A percentile compares a stretch with the other conserved stretches of the same genome.
These are phyloP conservation scores for Oryza meridionalis DNA, from an alignment of 176 grass and related monocot genomes.

Conservation along the genomic window DNA sequence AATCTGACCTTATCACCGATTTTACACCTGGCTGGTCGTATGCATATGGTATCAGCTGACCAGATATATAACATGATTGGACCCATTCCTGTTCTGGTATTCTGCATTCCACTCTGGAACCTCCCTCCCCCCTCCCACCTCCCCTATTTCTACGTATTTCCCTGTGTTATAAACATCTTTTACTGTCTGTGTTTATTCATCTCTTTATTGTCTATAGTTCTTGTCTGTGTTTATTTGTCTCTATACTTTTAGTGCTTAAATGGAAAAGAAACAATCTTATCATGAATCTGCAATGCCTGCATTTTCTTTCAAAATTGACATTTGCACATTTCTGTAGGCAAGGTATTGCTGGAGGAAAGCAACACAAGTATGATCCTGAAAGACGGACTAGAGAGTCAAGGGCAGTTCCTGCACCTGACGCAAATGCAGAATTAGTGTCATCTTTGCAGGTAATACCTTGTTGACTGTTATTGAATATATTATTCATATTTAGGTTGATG, in stretches of 20 bases:
- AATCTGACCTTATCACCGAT: background rate
- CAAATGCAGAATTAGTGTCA: slow-evolving; percentile 92
- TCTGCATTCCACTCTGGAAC: background rate
- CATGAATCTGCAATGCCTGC: slow-evolving; percentile 18
- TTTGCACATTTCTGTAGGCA: slow-evolving; percentile 52
- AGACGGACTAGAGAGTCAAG: slow-evolving; percentile 68
- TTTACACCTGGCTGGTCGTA: too few species aligned
- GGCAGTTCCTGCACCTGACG: slow-evolving; percentile 94
- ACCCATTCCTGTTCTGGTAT: too few species aligned
- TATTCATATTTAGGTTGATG: slow-evolving; percentile 28
- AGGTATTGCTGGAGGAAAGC: slow-evolving; percentile 64
- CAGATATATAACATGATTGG: background rate
- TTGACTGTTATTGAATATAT: slow-evolving; percentile 31
- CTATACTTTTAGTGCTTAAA: slow-evolving; percentile 3
- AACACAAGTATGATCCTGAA: slow-evolving; percentile 65
- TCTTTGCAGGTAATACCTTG: slow-evolving; percentile 76
- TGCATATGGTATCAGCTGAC: too few species aligned
- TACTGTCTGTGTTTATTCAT: too few species aligned
- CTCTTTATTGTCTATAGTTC: background rate
- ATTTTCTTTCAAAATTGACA: slow-evolving; percentile 10
- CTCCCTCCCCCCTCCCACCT: background rate
- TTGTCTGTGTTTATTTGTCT: slow-evolving; percentile 20
- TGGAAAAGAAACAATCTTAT: background rate
- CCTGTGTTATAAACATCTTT: background rate
- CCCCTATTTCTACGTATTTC: background rate